Evolutionary conservation across 2,329 filamentous ascomycete species (phyloP), one percentile per base, ranked within the genome.

Genomic region (Colletotrichum orbiculare): DNA sequence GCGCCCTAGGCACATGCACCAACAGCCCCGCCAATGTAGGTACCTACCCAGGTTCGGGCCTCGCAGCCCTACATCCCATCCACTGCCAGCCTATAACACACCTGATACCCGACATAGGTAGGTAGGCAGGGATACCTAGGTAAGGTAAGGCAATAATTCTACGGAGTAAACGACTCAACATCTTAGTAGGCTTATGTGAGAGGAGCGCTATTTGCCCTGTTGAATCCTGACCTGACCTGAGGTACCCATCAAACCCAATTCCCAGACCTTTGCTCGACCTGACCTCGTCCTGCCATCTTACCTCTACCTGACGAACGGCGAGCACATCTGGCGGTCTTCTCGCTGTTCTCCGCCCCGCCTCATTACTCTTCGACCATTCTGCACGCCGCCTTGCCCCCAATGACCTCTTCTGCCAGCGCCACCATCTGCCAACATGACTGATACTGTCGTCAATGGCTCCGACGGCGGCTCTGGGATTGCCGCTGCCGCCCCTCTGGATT

Each of bases 351-450:
- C 46, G 41, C 25, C 25, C 25, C 25, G 25, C 25, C 25, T 25
- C 25, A 25, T 25, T 25, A 42, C 58, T 57, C n/a, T 58, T 62
- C 53, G 63, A 66, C 58, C 58, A 47, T 37, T 46, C 34, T 35
- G 46, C 58, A 63, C 53, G 53, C 42, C 47, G 59, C 52, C 63
- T 45, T 57, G 64, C 64, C 64, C 64, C 64, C 48, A 54, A 66
- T 66, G 64, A 56, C 52, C 59, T 54, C 60, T 66, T 66, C 49
- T 64, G 48, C 37, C 48, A 48, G 54, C 42, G 41, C 53, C 25
- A 42, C 65, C 69, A 69, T 66, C 57, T 71, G 72, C 70, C 74
- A 82, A 78, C 72, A 86, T 83, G 83, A 81, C 81, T 79, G 81
- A 84, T 79, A 77, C 76, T 73, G 77, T 77, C 74, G 74, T 77